Evolutionary conservation across 75 land plant species (phyloP).

Genomic region (Azolla pinnata): DNA sequence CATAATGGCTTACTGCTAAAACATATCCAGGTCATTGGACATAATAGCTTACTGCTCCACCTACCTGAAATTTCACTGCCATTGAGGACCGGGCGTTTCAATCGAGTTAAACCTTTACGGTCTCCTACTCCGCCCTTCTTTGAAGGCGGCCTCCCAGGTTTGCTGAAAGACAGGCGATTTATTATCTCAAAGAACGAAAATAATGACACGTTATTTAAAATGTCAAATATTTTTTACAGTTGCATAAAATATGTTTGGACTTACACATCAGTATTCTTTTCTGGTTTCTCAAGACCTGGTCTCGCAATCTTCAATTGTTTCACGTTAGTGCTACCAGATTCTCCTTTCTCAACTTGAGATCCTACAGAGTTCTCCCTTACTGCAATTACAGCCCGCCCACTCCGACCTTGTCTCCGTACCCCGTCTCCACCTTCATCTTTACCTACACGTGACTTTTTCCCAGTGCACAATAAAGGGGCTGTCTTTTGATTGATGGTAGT

Average conservation of each 20-base stretch:
- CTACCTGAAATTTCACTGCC: constrained; percentile 55
- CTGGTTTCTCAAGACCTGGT: constrained; percentile 42
- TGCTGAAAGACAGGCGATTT: constrained; percentile 45
- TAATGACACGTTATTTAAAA: too few relatives aligned
- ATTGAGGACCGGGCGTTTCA: constrained; percentile 31
- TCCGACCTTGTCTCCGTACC: constrained; percentile 73
- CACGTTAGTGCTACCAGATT: constrained; percentile 36
- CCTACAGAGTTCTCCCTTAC: constrained; percentile 26
- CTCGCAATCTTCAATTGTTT: constrained; percentile 71
- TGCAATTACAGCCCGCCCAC: constrained; percentile 44
- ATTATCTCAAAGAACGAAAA: too few relatives aligned
- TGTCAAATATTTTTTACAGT: too few relatives aligned
- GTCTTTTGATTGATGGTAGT: constrained; percentile 40
- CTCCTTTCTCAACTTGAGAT: constrained; percentile 41
- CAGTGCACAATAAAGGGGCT: constrained; percentile 28
- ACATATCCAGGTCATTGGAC: too few relatives aligned
- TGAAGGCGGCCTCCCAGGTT: constrained; percentile 67
- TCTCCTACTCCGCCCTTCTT: constrained; percentile 48
- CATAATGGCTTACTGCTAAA: too few relatives aligned
- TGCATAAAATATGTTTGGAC: too few relatives aligned
- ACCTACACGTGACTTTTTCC: constrained; percentile 42
- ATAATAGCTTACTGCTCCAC: not conserved
- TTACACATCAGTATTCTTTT: constrained; percentile 21
- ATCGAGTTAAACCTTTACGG: constrained; percentile 57
- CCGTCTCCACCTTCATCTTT: constrained; percentile 69